phyloP scores from a whole-genome alignment of 2,329 filamentous ascomycete species.

The Xylariaceae sp. region DNA sequence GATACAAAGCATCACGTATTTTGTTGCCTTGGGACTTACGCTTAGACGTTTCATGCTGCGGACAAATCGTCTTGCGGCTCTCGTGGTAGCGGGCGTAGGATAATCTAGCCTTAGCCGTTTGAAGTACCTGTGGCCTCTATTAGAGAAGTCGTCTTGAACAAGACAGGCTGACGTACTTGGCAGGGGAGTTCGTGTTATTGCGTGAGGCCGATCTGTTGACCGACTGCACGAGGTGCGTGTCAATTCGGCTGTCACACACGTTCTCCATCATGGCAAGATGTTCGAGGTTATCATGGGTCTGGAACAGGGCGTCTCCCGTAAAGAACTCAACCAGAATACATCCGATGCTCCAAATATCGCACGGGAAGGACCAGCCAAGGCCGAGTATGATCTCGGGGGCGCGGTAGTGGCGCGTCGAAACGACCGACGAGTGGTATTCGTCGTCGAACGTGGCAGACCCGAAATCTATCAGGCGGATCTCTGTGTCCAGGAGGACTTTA shows the following conservation, averaged over 20 bases:
- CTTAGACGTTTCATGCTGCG: conserved; percentile 67
- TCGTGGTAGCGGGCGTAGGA: conserved; percentile 58
- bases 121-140: conserved; percentile 53
- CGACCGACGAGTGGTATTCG: conserved; percentile 68
- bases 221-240: conserved; percentile 53
- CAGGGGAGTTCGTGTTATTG: conserved; percentile 56
- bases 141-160: conserved; percentile 22
- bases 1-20: no score
- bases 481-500: conserved; percentile 62
- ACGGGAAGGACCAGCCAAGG: conserved; percentile 67
- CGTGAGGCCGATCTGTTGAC: conserved; percentile 55
- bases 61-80: conserved; percentile 62
- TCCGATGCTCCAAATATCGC: conserved; percentile 71
- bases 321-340: conserved; percentile 70
- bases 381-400: conserved; percentile 68
- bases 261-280: conserved; percentile 74
- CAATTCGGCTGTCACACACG: conserved; percentile 57
- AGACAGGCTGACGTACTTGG: conserved; percentile 53
- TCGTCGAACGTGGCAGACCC: conserved; percentile 69
- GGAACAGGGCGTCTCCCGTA: conserved; percentile 66
- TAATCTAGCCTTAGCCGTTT: conserved; percentile 63
- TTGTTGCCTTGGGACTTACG: no score
- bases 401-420: conserved; percentile 65
- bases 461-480: conserved; percentile 68
- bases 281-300: conserved; percentile 69